Base-by-base conservation (phyloP, 202 grass and related monocot species). In the Carex arenaria region DNA sequence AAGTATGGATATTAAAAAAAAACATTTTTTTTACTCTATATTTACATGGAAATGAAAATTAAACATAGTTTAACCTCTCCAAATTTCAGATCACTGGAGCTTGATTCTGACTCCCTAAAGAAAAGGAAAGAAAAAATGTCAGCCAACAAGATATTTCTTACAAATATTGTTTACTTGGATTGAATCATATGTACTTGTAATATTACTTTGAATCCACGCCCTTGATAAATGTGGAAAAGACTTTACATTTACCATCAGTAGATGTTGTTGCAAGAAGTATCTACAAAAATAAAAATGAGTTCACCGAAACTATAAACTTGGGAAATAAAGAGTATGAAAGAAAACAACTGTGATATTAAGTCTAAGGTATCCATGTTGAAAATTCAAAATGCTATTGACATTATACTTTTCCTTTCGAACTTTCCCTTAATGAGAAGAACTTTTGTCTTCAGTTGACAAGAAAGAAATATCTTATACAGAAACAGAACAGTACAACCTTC, bases 161-260 rank as follows among this genome's bases (percentile, higher is more conserved):
- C 14, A n/a, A 20, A 78, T 59, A 77, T 56, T 34, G 11, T 32
- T 32, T 60, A 60, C 3, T 60, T 78, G 3, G 54, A 18, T 59
- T 78, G 17, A 22, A 78, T 60, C 54, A 78, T 10, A 40, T 19
- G 17, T 20, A 38, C 8, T 40, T 20, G 4, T 54, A 78, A 78
- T 60, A 78, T 78, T 78, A 78, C 74, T 78, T 78, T 60, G 68
- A 86, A 84, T 99, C 96, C 49, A 96, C 91, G 55, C 96, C 96
- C 88, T 94, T 99, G 78, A 99, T 99, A 68, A 92, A 87, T 72
- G 96, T 99, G 71, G 89, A 96, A 84, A 99, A 99, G 23, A 99
- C 90, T 88, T 90, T 90, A 85, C 96, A 99, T 92, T 96, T 99
- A 84, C 96, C 93, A 88, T 99, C 96, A 60, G 93, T 92, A 71